A percentile compares a stretch with the other conserved stretches of the same genome.
Conservation (phyloP, 768 basidiomycete species). For the Suillus decipiens region DNA sequence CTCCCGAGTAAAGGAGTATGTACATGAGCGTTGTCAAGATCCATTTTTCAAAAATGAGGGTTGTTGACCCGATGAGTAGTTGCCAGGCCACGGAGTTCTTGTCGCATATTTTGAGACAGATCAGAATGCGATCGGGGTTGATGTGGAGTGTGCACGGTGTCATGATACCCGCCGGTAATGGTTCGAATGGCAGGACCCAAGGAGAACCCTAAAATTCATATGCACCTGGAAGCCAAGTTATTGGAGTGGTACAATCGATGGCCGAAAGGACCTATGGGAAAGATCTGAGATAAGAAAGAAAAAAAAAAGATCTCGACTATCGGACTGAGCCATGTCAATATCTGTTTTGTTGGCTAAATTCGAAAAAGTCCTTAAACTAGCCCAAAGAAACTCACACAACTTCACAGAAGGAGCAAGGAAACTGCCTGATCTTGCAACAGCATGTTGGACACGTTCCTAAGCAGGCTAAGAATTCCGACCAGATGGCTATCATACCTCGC, state of each 20-base stretch:
- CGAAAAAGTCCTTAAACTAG: constrained; percentile 3
- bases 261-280: constrained; percentile 3
- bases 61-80: background rate
- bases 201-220: constrained; percentile 1
- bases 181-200: background rate
- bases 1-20: background rate
- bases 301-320: background rate
- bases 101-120: background rate
- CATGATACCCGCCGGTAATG: background rate
- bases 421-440: constrained; percentile 5
- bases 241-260: background rate
- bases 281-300: constrained; percentile 7
- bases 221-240: background rate
- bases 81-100: background rate
- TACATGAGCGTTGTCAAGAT: background rate
- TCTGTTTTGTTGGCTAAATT: constrained; percentile 8
- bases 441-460: constrained; percentile 7
- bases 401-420: constrained; percentile 7
- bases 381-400: constrained; percentile 2
- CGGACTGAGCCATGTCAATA: constrained; percentile 1
- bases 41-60: background rate
- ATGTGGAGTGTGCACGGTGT: background rate
- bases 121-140: background rate
- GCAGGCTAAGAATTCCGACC: background rate
- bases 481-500: constrained; percentile 3